phyloP scores from a whole-genome alignment of 768 basidiomycete genomes.

The Termitomyces sp. region DNA sequence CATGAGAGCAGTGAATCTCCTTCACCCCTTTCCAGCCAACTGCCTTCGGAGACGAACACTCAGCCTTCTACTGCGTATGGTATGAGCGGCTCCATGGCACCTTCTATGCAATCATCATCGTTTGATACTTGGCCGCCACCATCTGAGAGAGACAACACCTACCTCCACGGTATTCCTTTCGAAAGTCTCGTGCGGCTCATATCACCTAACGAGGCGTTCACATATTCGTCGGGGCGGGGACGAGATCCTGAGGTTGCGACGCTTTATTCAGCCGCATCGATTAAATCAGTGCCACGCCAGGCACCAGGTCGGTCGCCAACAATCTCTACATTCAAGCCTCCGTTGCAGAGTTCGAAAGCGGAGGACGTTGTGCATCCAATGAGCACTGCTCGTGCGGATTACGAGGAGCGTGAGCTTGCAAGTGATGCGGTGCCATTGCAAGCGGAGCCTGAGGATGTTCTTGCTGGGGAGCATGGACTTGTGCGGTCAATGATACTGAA shows the following conservation, averaged over 20 bases:
- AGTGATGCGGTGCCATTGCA: constrained; percentile 63
- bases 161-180: constrained; percentile 61
- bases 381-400: constrained; percentile 41
- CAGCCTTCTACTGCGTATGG: constrained; percentile 26
- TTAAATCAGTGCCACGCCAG: constrained; percentile 59
- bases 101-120: constrained; percentile 29
- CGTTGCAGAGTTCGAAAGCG: constrained; percentile 28
- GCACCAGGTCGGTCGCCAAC: constrained; percentile 26
- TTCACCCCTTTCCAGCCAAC: constrained; percentile 11
- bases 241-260: constrained; percentile 80
- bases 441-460: constrained; percentile 58
- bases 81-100: constrained; percentile 22
- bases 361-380: constrained; percentile 30
- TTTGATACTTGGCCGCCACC: constrained; percentile 24
- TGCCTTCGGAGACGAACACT: constrained; percentile 19
- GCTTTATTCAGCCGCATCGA: constrained; percentile 79
- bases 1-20: constrained; percentile 14
- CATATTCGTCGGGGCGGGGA: constrained; percentile 31
- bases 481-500: constrained; percentile 80
- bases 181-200: constrained; percentile 64
- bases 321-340: constrained; percentile 25
- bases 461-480: constrained; percentile 75
- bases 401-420: constrained; percentile 75
- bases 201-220: constrained; percentile 61
- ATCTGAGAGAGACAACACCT: constrained; percentile 27